Base-by-base conservation (phyloP, 352 stramenopile species). In the Pythium phragmitis region DNA sequence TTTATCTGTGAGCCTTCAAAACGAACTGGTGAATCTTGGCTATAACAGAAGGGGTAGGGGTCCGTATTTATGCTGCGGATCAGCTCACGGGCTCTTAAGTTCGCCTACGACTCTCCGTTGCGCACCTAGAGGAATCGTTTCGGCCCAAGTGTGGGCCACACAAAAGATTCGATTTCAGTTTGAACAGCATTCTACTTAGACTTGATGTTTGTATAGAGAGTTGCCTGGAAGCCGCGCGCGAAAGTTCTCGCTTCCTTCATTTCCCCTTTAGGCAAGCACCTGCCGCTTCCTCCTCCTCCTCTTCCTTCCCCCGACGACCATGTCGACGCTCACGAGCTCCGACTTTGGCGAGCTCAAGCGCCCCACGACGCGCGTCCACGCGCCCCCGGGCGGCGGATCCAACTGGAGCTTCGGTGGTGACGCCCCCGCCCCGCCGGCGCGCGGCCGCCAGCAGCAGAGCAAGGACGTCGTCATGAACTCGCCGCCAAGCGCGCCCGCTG, bases 321-420 rank as follows among this genome's bases (percentile, higher is more conserved):
- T 95, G 86, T 93, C 84, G 69, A 93, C 86, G 30, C 71, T 95
- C 47, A 95, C 86, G 52, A 93, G 84, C 69, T 70, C 80, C 1
- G 86, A 95, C 53, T 89, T 95, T 58, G 80, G 82, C 60, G 82
- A 92, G 61, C 79, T 95, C 57, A 92, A 91, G 74, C 84, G 86
- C 48, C 86, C 86, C 19, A 91, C 80, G 9, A 95, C 86, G 60
- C 86, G 86, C 37, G 81, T 95, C 51, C 82, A 92, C 63, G 86
- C 86, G 12, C 86, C 86, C 11, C 86, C 86, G 0, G 86, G 86
- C 7, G 86, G 86, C n/a, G 82, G 82, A 16, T 92, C 86, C 55
- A 91, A 65, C 74, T 92, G 80, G 80, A 91, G 81, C 72, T 83
- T 92, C 17, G 57, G 57, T 41, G 82, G 80, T 50, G 68, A 78